Evolutionary conservation across 202 grass and related monocot species (phyloP).

Genomic region (Dendrocalamus latiflorus): DNA sequence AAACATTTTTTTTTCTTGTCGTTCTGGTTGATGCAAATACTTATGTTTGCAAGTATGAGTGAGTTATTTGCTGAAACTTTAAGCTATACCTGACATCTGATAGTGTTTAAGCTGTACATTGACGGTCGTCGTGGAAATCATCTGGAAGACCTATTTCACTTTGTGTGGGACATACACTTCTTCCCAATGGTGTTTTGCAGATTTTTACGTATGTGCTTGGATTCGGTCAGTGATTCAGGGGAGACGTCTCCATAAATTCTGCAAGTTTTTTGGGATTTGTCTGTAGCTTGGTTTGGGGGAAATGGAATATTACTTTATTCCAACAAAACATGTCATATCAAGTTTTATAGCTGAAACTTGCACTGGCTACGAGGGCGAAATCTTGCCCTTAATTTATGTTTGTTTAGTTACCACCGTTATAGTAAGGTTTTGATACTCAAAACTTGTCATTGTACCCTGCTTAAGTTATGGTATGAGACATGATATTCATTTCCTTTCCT

Average conservation of each 20-base stretch:
- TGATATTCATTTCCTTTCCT: background rate
- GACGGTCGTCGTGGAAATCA: background rate
- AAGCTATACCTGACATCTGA: slow-evolving; percentile 48
- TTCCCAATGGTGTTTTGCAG: background rate
- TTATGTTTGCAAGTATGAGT: slow-evolving; percentile 16
- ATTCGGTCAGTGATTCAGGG: slow-evolving; percentile 19
- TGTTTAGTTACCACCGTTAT: background rate
- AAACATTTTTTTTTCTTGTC: background rate
- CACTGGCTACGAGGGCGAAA: background rate
- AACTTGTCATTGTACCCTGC: background rate
- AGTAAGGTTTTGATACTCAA: background rate
- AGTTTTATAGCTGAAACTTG: background rate
- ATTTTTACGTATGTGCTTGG: slow-evolving; percentile 21
- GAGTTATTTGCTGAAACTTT: slow-evolving; percentile 34
- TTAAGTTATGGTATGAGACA: background rate
- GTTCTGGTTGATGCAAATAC: background rate
- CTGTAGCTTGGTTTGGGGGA: background rate
- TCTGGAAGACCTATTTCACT: slow-evolving; percentile 23
- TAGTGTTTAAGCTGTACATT: slow-evolving; percentile 27
- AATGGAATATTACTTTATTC: background rate
- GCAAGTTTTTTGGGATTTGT: slow-evolving; percentile 25
- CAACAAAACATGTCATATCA: background rate
- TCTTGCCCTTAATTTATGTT: background rate
- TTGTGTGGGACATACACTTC: slow-evolving; percentile 17
- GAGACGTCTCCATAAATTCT: slow-evolving; percentile 31